Base-by-base conservation (phyloP, 148 eudicot genomes). In the Rhododendron williamsianum region DNA sequence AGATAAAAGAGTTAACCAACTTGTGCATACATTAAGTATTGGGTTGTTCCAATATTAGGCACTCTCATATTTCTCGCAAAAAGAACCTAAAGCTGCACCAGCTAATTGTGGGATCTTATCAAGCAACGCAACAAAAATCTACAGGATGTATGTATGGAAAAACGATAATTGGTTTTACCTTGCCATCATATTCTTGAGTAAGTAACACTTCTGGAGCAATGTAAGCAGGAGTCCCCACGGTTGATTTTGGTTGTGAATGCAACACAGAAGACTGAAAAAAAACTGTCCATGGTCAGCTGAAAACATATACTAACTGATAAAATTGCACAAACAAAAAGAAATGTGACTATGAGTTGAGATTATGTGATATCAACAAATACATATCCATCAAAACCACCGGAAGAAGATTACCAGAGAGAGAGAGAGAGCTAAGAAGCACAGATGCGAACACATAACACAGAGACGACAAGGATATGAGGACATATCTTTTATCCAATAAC, bases 171-270 rank as follows among this genome's bases (percentile, higher is more conserved):
- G 8, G 2, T 65, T 76, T 81, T 89, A 94, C 98, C 98, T 96
- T 96, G 87, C 98, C 98, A 91, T 96, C 98, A 83, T 96, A 96
- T 91, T 96, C 95, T 90, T 94, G 89, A 86, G 89, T 87, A 30
- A 93, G 92, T 86, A 96, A 88, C 45, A 96, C 98, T 88, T 96
- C 98, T 30, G 98, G 98, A 88, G 98, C 98, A 90, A 96, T 94
- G 87, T 96, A 96, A 76, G 98, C 98, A 84, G 98, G 98, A 85
- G 98, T 96, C 46, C 98, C 98, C 89, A 96, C 98, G 9, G 95
- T 94, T 52, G 98, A 96, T 86, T 94, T 96, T 41, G 98, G 98
- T 90, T 96, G 98, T 35, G 98, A 96, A 87, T 96, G 98, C 90
- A 94, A 92, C 80, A 96, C 90, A 18, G 98, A 92, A 45, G 98